Conservation (phyloP, 2,329 filamentous ascomycete genomes). For the Cryphonectria parasitica region DNA sequence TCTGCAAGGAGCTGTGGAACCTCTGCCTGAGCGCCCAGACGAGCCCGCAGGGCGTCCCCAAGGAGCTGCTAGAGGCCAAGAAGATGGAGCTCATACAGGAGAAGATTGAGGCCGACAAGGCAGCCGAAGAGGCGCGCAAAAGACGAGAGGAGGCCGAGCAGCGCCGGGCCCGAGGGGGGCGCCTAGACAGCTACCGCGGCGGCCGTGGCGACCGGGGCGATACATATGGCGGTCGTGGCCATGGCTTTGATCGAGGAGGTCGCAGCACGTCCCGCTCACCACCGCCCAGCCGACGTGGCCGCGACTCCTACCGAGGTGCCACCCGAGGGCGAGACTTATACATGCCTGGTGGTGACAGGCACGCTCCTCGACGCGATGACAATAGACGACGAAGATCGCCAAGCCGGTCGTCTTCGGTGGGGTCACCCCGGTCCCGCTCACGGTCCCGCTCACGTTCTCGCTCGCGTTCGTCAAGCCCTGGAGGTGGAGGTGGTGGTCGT, state of each 20-base stretch:
- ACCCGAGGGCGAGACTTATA: constrained; percentile 53
- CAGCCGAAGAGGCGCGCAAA: constrained; percentile 73
- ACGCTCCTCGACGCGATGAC: constrained; percentile 43
- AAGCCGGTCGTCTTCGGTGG: constrained; percentile 43
- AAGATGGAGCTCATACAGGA: constrained; percentile 94
- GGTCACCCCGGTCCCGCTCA: constrained; percentile 38
- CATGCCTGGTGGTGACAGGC: constrained; percentile 52
- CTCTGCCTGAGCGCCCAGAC: constrained; percentile 87
- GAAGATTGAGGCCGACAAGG: constrained; percentile 86
- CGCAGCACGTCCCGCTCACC: constrained; percentile 54
- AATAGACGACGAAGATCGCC: constrained; percentile 48
- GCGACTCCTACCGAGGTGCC: constrained; percentile 43
- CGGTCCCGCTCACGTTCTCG: constrained; percentile 40
- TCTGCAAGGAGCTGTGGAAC: constrained; percentile 94
- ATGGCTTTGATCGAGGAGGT: constrained; percentile 47
- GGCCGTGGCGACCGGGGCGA: constrained; percentile 57
- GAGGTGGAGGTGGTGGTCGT: constrained; percentile 15
- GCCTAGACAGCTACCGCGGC: constrained; percentile 58
- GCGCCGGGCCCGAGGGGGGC: constrained; percentile 55
- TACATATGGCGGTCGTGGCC: constrained; percentile 46
- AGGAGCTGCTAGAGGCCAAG: constrained; percentile 93
- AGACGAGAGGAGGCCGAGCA: constrained; percentile 72
- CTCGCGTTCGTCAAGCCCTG: constrained; percentile 25
- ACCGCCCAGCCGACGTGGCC: constrained; percentile 47
- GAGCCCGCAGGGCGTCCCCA: constrained; percentile 87